A percentile compares a stretch with the other conserved stretches of the same genome.
phyloP scores from a whole-genome alignment of 257 asterid species.

The Przewalskia tangutica region DNA sequence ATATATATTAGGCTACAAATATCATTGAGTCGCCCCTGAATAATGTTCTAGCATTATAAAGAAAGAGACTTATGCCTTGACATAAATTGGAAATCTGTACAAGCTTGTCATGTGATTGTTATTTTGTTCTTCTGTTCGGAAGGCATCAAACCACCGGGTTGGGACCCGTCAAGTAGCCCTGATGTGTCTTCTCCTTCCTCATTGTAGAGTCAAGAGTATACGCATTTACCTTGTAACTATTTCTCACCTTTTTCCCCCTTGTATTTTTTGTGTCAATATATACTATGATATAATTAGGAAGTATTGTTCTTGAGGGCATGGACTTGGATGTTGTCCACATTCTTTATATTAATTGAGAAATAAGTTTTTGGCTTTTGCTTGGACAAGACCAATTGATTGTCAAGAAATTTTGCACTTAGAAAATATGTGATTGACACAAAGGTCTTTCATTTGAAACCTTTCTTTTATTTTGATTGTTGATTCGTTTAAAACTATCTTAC shows the following conservation, averaged over 20 bases:
- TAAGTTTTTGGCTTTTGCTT: not conserved
- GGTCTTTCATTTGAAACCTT: too few species aligned
- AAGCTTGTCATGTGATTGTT: not conserved
- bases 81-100: not conserved
- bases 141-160: slow-evolving; percentile 87
- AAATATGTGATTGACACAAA: too few species aligned
- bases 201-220: not conserved
- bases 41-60: not conserved
- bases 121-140: not conserved
- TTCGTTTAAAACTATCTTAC: too few species aligned
- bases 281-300: not conserved
- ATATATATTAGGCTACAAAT: too few species aligned
- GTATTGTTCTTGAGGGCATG: not conserved
- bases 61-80: not conserved
- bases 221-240: not conserved
- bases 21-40: too few species aligned
- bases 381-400: not conserved
- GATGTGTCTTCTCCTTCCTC: slow-evolving; percentile 5
- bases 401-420: too few species aligned
- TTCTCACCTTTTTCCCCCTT: not conserved
- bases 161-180: slow-evolving; percentile 39
- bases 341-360: not conserved
- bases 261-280: not conserved
- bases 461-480: too few species aligned
- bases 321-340: not conserved